Conservation (phyloP, 352 stramenopile species). For the Phytopythium cucurbitacearum region DNA sequence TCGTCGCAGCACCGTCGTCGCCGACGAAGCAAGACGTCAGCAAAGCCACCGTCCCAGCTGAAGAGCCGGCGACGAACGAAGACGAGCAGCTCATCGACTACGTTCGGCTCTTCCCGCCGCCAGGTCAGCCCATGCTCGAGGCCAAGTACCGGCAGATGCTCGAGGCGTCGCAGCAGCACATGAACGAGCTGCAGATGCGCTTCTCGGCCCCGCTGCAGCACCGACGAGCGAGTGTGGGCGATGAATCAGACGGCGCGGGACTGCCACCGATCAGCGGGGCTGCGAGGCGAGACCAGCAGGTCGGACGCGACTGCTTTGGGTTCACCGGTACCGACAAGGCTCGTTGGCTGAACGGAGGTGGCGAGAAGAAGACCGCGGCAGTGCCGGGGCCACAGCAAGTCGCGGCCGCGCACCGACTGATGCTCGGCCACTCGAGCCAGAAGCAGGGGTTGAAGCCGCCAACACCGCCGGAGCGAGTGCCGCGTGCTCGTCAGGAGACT, state of each 20-base stretch:
- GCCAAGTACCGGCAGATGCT: constrained; percentile 78
- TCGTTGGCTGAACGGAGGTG: constrained; percentile 31
- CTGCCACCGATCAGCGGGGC: constrained; percentile 56
- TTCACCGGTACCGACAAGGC: constrained; percentile 79
- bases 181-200: constrained; percentile 77
- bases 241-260: constrained; percentile 21
- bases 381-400: constrained; percentile 68
- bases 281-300: constrained; percentile 33
- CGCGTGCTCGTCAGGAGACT: constrained; percentile 35
- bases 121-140: constrained; percentile 21
- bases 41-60: background rate
- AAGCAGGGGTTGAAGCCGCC: constrained; percentile 74
- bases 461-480: constrained; percentile 49
- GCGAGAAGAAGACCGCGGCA: constrained; percentile 57
- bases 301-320: constrained; percentile 75
- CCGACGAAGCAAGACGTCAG: background rate
- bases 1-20: background rate
- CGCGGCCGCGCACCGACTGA: constrained; percentile 71
- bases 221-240: constrained; percentile 31
- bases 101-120: constrained; percentile 58
- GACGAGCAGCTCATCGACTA: constrained; percentile 68
- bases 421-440: constrained; percentile 83
- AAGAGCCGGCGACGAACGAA: constrained; percentile 7
- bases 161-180: constrained; percentile 72
- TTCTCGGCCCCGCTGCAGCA: constrained; percentile 78